These are phyloP conservation scores for Chaetomiaceae sp. DNA, from an alignment of 2,329 filamentous ascomycete species.

Conservation along the genomic window DNA sequence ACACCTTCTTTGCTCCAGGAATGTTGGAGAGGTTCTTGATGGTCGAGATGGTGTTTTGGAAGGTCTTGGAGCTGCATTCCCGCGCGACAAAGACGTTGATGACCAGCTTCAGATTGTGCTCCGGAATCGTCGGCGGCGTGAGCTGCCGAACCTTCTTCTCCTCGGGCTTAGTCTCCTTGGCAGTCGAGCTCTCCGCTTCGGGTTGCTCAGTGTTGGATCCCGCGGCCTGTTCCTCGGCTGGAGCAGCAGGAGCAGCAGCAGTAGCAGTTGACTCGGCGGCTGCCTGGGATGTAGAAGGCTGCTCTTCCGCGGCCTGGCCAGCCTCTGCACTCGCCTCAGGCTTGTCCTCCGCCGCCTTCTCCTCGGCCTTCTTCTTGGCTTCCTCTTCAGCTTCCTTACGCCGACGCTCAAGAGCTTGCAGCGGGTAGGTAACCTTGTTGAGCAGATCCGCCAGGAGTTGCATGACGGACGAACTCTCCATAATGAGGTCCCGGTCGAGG, in stretches of 20 bases:
- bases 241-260: slow-evolving; percentile 17
- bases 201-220: slow-evolving; percentile 27
- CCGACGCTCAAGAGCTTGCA: slow-evolving; percentile 76
- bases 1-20: slow-evolving; percentile 80
- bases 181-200: slow-evolving; percentile 34
- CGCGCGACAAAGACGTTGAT: slow-evolving; percentile 94
- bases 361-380: slow-evolving; percentile 38
- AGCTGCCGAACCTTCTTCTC: slow-evolving; percentile 56
- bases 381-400: slow-evolving; percentile 68
- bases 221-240: slow-evolving; percentile 27
- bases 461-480: slow-evolving; percentile 97
- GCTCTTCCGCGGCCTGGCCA: slow-evolving; percentile 8
- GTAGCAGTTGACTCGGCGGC: slow-evolving; percentile 11
- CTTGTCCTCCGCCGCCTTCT: slow-evolving; percentile 37
- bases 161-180: slow-evolving; percentile 37
- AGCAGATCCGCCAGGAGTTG: slow-evolving; percentile 83
- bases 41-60: slow-evolving; percentile 95
- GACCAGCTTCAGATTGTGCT: slow-evolving; percentile 87
- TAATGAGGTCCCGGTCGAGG: slow-evolving; percentile 89
- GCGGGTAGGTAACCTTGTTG: slow-evolving; percentile 80
- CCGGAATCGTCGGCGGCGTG: slow-evolving; percentile 78
- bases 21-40: slow-evolving; percentile 97
- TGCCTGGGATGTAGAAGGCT: slow-evolving; percentile 8
- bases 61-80: slow-evolving; percentile 96
- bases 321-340: slow-evolving; percentile 34